phyloP scores from a whole-genome alignment of 1,284 basidiomycete genomes.

The Cerrena zonata region DNA sequence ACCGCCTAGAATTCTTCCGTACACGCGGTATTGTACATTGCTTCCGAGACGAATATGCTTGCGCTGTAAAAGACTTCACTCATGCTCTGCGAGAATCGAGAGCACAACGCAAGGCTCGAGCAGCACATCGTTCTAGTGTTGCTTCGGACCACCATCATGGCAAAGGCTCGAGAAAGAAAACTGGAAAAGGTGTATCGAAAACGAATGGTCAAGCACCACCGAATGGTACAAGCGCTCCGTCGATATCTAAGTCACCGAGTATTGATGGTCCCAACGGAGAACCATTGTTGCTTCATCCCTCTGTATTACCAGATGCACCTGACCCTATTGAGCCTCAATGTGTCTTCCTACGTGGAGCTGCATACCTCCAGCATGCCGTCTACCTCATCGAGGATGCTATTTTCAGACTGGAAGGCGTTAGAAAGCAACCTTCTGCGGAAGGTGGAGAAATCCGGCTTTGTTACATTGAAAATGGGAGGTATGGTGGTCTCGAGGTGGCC shows the following conservation, averaged over 20 bases:
- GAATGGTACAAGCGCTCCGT: constrained; percentile 49
- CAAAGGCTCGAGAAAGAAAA: constrained; percentile 49
- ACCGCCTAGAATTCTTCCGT: constrained; percentile 72
- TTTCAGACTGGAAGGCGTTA: constrained; percentile 61
- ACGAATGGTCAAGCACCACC: constrained; percentile 60
- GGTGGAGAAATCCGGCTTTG: constrained; percentile 69
- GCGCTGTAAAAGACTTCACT: constrained; percentile 73
- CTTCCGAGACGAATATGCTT: constrained; percentile 73
- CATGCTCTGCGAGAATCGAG: constrained; percentile 70
- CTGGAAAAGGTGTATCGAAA: constrained; percentile 32
- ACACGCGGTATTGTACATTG: constrained; percentile 79
- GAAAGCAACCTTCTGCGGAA: constrained; percentile 49
- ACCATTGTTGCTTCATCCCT: constrained; percentile 52
- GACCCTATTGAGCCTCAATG: constrained; percentile 76
- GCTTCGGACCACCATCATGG: constrained; percentile 37
- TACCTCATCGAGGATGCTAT: constrained; percentile 65
- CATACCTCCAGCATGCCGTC: constrained; percentile 71
- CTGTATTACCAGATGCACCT: constrained; percentile 65
- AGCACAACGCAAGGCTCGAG: constrained; percentile 55
- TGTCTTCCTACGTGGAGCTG: constrained; percentile 73
- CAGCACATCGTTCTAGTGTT: constrained; percentile 39
- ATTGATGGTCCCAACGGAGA: constrained; percentile 48
- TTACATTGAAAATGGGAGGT: constrained; percentile 62
- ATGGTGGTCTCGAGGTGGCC: constrained; percentile 72
- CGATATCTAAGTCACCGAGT: constrained; percentile 32